phyloP scores from a whole-genome alignment of 2,329 filamentous ascomycete genomes.

The Lachnellula subtilissima region DNA sequence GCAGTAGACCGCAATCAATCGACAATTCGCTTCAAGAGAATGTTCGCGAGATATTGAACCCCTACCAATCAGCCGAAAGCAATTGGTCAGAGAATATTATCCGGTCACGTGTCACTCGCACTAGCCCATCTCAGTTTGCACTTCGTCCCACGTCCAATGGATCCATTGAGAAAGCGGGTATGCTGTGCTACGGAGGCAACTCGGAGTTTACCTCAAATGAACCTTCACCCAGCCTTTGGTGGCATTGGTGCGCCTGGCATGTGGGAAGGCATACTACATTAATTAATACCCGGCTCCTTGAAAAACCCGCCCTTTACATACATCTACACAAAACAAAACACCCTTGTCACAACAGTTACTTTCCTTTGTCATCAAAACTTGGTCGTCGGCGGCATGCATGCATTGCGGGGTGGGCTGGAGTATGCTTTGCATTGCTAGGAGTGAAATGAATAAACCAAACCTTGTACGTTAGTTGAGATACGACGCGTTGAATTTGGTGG shows the following conservation, averaged over 20 bases:
- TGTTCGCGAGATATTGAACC: slow-evolving; percentile 57
- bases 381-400: not conserved
- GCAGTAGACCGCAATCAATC: slow-evolving; percentile 53
- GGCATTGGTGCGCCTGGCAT: slow-evolving; percentile 55
- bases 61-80: slow-evolving; percentile 20
- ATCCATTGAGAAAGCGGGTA: slow-evolving; percentile 53
- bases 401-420: not conserved
- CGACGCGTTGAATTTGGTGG: not conserved
- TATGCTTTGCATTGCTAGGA: not conserved
- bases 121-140: slow-evolving; percentile 36
- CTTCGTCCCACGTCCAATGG: slow-evolving; percentile 41
- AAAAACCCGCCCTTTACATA: slow-evolving; percentile 11
- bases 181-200: slow-evolving; percentile 60
- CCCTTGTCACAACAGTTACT: slow-evolving; percentile 13
- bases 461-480: not conserved
- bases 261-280: slow-evolving; percentile 60
- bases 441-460: not conserved
- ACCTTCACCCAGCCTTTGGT: slow-evolving; percentile 46
- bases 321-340: slow-evolving; percentile 1
- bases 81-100: slow-evolving; percentile 26
- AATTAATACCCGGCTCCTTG: slow-evolving; percentile 4
- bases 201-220: slow-evolving; percentile 42
- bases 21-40: slow-evolving; percentile 62
- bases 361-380: slow-evolving; percentile 8
- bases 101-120: slow-evolving; percentile 35